Conservation (phyloP, 2,329 filamentous ascomycete species). For the Biscogniauxia marginata region DNA sequence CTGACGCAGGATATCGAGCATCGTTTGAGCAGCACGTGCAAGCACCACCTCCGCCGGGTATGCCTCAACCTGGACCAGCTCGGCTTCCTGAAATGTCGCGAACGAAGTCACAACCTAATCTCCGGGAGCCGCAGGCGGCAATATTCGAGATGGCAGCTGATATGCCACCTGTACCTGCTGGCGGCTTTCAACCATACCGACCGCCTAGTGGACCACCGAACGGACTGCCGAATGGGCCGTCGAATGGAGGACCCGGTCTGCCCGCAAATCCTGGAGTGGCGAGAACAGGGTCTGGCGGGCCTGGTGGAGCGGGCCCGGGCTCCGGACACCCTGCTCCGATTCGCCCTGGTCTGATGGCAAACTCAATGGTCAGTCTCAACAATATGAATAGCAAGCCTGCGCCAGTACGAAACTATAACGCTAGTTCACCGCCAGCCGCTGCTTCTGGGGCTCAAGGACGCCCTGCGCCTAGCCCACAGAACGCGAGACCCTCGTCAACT, state of each 20-base stretch:
- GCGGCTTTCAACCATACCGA: slow-evolving; percentile 34
- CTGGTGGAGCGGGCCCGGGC: slow-evolving; percentile 31
- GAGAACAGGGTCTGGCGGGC: slow-evolving; percentile 29
- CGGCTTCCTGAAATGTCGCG: slow-evolving; percentile 54
- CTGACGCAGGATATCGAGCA: slow-evolving; percentile 33
- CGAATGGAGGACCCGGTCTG: slow-evolving; percentile 21
- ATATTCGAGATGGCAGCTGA: slow-evolving; percentile 73
- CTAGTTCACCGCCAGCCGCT: slow-evolving; percentile 43
- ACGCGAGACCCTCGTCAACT: slow-evolving; percentile 30
- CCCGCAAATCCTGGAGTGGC: slow-evolving; percentile 27
- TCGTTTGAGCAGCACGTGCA: slow-evolving; percentile 51
- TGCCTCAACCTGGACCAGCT: slow-evolving; percentile 48
- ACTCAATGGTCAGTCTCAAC: slow-evolving; percentile 49
- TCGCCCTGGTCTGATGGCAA: slow-evolving; percentile 60
- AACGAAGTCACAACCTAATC: slow-evolving; percentile 66
- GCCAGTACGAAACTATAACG: slow-evolving; percentile 56
- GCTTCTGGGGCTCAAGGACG: slow-evolving; percentile 35
- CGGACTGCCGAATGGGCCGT: slow-evolving; percentile 10
- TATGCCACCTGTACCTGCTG: slow-evolving; percentile 51
- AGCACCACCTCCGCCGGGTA: slow-evolving; percentile 30
- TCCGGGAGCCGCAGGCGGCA: slow-evolving; percentile 63
- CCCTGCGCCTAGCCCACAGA: slow-evolving; percentile 35
- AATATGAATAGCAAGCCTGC: slow-evolving; percentile 53
- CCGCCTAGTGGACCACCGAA: slow-evolving; percentile 16
- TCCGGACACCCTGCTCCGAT: slow-evolving; percentile 61